phyloP scores from a whole-genome alignment of 2,329 filamentous ascomycete genomes.

The Cucurbitaria berberidis region DNA sequence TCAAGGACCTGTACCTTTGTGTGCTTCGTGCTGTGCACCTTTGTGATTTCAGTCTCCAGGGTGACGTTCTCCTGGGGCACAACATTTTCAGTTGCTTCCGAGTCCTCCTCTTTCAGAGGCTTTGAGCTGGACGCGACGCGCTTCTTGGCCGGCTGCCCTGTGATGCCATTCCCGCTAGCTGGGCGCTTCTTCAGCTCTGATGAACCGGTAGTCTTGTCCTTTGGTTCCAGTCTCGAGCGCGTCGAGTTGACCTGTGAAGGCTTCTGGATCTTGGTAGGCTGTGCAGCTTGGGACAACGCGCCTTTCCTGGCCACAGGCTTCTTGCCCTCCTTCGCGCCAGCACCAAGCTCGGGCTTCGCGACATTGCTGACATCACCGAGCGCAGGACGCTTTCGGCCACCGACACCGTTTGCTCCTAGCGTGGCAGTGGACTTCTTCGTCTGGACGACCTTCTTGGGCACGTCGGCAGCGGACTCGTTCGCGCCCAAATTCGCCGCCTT shows the following conservation, averaged over 20 bases:
- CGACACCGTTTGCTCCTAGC: slow-evolving; percentile 50
- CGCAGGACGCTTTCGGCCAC: slow-evolving; percentile 75
- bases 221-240: slow-evolving; percentile 68
- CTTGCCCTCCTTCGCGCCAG: slow-evolving; percentile 64
- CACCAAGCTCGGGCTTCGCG: slow-evolving; percentile 69
- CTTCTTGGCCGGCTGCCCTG: slow-evolving; percentile 72
- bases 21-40: slow-evolving; percentile 23
- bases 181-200: slow-evolving; percentile 77
- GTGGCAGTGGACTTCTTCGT: slow-evolving; percentile 53
- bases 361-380: slow-evolving; percentile 97
- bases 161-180: slow-evolving; percentile 72
- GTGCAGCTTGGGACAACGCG: slow-evolving; percentile 76
- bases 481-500: slow-evolving; percentile 76
- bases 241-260: slow-evolving; percentile 64
- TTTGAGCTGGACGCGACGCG: slow-evolving; percentile 63
- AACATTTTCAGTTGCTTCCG: slow-evolving; percentile 64
- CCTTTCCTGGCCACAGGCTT: slow-evolving; percentile 70
- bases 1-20: slow-evolving; percentile 28
- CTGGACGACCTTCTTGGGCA: slow-evolving; percentile 56
- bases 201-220: slow-evolving; percentile 70
- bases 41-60: slow-evolving; percentile 51
- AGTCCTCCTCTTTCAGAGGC: slow-evolving; percentile 61
- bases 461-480: slow-evolving; percentile 62
- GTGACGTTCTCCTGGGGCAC: slow-evolving; percentile 58
- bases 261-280: slow-evolving; percentile 85